Conservation (phyloP, 2,329 filamentous ascomycete genomes). For the Cercospora zeae-maydis region DNA sequence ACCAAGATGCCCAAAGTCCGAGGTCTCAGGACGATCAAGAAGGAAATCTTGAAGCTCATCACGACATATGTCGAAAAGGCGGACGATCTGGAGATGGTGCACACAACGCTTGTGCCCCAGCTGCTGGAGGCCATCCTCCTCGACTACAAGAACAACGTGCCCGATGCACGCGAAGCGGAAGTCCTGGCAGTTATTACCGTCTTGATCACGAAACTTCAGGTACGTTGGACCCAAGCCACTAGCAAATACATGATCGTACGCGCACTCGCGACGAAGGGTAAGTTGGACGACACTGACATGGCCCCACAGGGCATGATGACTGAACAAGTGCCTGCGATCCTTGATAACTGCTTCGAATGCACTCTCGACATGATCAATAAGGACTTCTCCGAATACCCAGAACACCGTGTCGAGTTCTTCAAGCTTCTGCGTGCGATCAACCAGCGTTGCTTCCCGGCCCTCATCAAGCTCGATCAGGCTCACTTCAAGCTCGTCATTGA, state of each 20-base stretch:
- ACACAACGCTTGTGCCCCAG: slow-evolving; percentile 90
- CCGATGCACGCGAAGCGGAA: slow-evolving; percentile 91
- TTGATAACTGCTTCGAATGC: slow-evolving; percentile 98
- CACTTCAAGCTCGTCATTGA: slow-evolving; percentile 99
- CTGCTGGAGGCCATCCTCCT: slow-evolving; percentile 88
- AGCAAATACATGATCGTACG: slow-evolving; percentile 50
- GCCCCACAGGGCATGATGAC: slow-evolving; percentile 78
- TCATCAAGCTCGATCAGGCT: slow-evolving; percentile 88
- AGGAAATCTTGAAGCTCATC: slow-evolving; percentile 97
- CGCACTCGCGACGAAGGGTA: slow-evolving; percentile 22
- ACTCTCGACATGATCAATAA: slow-evolving; percentile 99
- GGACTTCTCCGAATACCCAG: slow-evolving; percentile 97
- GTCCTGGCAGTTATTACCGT: slow-evolving; percentile 97
- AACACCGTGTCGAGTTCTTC: slow-evolving; percentile 99
- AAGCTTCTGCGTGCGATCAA: slow-evolving; percentile 95
- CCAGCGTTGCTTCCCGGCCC: slow-evolving; percentile 89
- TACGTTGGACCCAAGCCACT: slow-evolving; percentile 61
- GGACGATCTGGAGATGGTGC: slow-evolving; percentile 90
- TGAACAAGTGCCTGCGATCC: slow-evolving; percentile 93
- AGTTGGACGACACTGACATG: slow-evolving; percentile 30
- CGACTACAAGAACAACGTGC: slow-evolving; percentile 96
- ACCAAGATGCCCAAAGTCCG: slow-evolving; percentile 97
- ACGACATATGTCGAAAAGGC: slow-evolving; percentile 98
- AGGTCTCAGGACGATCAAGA: slow-evolving; percentile 95
- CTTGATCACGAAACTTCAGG: slow-evolving; percentile 92